Evolutionary conservation across 129 eudicot species (phyloP).

Genomic region (Tagetes patula): DNA sequence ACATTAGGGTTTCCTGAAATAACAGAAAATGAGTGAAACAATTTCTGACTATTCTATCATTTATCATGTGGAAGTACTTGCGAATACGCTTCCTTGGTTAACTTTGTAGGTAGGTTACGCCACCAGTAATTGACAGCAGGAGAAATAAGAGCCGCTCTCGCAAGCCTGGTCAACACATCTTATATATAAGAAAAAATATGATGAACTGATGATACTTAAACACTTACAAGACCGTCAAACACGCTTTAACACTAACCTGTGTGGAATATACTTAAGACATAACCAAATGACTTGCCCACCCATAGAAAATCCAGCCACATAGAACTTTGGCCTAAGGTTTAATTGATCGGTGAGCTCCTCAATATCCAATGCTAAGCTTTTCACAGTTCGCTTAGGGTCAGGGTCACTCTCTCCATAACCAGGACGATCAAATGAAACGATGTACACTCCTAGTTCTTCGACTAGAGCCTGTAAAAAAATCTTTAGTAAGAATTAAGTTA

Average conservation of each 20-base stretch:
- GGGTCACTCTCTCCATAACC: constrained; percentile 96
- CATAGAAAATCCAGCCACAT: constrained; percentile 66
- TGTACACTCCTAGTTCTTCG: constrained; percentile 58
- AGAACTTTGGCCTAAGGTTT: constrained; percentile 62
- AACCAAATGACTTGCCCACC: constrained; percentile 65
- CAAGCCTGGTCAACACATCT: constrained; percentile 45
- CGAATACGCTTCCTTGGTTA: constrained; percentile 44
- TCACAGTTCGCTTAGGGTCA: constrained; percentile 53
- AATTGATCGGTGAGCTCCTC: constrained; percentile 80
- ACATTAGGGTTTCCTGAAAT: constrained; percentile 31
- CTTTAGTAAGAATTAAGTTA: neutral
- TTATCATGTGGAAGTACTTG: constrained; percentile 52
- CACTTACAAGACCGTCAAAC: neutral
- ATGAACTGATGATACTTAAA: neutral
- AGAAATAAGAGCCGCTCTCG: constrained; percentile 65
- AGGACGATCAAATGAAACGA: constrained; percentile 66
- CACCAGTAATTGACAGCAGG: constrained; percentile 80
- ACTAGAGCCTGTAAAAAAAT: constrained; percentile 42
- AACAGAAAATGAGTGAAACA: constrained; percentile 48
- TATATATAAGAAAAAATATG: neutral
- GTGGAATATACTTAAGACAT: constrained; percentile 80
- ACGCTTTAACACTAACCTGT: constrained; percentile 41
- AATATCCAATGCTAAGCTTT: constrained; percentile 61
- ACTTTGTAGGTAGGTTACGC: constrained; percentile 61
- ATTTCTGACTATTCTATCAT: constrained; percentile 73